phyloP scores from a whole-genome alignment of 2,329 filamentous ascomycete species.

The Penicillium sumatraense region DNA sequence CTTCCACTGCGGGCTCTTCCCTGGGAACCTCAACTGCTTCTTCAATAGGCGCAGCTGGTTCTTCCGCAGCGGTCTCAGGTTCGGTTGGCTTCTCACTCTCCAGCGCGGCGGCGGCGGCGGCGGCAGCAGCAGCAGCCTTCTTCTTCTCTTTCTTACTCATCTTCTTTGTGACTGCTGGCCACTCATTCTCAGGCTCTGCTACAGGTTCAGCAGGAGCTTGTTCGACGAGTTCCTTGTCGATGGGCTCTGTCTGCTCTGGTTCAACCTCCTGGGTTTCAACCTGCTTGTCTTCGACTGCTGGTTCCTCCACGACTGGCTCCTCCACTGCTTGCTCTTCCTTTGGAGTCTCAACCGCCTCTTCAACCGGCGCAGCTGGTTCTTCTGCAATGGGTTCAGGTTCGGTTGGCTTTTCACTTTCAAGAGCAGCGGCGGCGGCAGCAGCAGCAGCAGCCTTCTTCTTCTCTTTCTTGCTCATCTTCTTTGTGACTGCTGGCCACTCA shows the following conservation, averaged over 20 bases:
- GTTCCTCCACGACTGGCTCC: neutral
- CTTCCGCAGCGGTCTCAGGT: neutral
- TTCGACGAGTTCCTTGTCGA: too few relatives aligned
- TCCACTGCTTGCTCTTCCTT: neutral
- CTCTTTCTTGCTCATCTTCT: conserved; percentile 35
- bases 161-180: conserved; percentile 22
- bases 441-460: conserved; percentile 27
- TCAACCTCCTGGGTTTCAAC: too few relatives aligned
- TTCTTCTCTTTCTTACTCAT: conserved; percentile 36
- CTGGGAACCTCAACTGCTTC: neutral
- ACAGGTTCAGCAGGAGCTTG: neutral
- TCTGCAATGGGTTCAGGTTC: conserved; percentile 4
- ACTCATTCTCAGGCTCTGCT: conserved; percentile 7
- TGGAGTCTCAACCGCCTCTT: too few relatives aligned
- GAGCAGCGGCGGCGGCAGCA: conserved; percentile 10
- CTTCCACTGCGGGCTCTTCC: neutral
- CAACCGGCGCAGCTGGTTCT: neutral
- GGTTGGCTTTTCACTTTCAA: conserved; percentile 9
- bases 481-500: conserved; percentile 13
- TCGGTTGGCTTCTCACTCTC: conserved; percentile 13
- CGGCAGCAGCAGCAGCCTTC: conserved; percentile 24
- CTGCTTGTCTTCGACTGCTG: neutral
- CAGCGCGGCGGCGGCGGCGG: conserved; percentile 10
- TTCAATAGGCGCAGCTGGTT: neutral
- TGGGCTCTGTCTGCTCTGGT: too few relatives aligned